Base-by-base conservation (phyloP, 2,329 filamentous ascomycete species). In the Neonectria hederae region DNA sequence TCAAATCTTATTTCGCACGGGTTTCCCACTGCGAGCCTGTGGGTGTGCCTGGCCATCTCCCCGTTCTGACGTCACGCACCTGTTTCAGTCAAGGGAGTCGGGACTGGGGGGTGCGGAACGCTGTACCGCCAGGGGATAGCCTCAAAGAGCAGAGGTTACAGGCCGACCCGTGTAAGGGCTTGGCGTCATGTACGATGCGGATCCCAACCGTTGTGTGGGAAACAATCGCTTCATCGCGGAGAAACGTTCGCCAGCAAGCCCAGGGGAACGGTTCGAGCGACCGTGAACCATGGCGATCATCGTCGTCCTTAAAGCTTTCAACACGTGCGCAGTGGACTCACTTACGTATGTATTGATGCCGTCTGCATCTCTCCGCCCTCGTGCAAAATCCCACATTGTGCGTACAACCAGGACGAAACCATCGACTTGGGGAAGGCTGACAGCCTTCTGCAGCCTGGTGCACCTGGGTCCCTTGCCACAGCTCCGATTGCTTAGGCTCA, bases 1-100 rank as follows among this genome's bases (percentile, higher is more conserved):
- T 63, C 59, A 65, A 61, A 64, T 68, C 43, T 48, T 64, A 54
- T 62, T 63, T 35, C 35, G 56, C 69, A 62, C 53, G 32, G 58
- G 58, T 53, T 52, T 62, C 17, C 45, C 26, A 19, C 49, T 46
- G 24, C 32, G 32, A 58, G 61, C 32, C 55, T 46, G 48, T 43
- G 30, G 30, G 48, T 32, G 48, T 51, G 26, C 59, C 45, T 43
- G 24, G 28, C 30, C 13, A 28, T 26, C 43, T 19, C 51, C 51
- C 32, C 40, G 26, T 45, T 40, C 61, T 55, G 63, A 66, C 63
- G 60, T 66, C 63, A 66, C 60, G 53, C 40, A 19, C 43, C 51
- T 54, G 63, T 66, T 66, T 66, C 60, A 53, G 28, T 28, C 63
- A 59, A 51, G 60, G 63, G 19, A 45, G 35, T 21, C 40, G 26